phyloP scores from a whole-genome alignment of 78 protist genomes.

The Tieghemostelium lacteum region DNA sequence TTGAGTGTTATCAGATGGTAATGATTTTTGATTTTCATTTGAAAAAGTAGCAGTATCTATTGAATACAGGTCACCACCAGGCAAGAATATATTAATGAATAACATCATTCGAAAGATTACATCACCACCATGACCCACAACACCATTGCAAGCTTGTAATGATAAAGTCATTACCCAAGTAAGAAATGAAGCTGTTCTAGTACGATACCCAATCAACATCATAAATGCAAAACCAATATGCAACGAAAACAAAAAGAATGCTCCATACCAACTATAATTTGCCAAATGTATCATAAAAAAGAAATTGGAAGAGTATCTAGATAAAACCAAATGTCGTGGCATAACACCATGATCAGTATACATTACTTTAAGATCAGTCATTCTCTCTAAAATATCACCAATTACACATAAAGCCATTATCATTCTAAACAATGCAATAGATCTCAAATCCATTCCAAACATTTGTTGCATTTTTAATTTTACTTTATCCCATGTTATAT shows the following conservation, averaged over 20 bases:
- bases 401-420: slow-evolving; percentile 61
- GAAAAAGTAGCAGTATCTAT: slow-evolving; percentile 31
- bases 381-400: slow-evolving; percentile 58
- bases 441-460: slow-evolving; percentile 42
- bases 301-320: slow-evolving; percentile 16
- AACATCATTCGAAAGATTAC: slow-evolving; percentile 64
- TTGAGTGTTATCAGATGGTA: no score
- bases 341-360: slow-evolving; percentile 42
- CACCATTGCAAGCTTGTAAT: slow-evolving; percentile 43
- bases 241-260: neutral
- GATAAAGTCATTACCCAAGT: slow-evolving; percentile 58
- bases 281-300: slow-evolving; percentile 29
- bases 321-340: slow-evolving; percentile 27
- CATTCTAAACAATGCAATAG: slow-evolving; percentile 38
- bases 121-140: slow-evolving; percentile 80
- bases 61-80: slow-evolving; percentile 3
- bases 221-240: slow-evolving; percentile 44
- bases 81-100: slow-evolving; percentile 60
- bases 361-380: slow-evolving; percentile 16
- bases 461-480: neutral
- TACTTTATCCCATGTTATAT: no score
- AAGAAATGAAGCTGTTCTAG: slow-evolving; percentile 20
- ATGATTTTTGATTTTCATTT: neutral
- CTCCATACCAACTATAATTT: neutral
- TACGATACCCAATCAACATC: slow-evolving; percentile 68